Percentiles rank a stretch among this genome's conserved stretches.
Evolutionary conservation across 305 asterid genomes (phyloP).

Genomic region (Rubia peregrina): DNA sequence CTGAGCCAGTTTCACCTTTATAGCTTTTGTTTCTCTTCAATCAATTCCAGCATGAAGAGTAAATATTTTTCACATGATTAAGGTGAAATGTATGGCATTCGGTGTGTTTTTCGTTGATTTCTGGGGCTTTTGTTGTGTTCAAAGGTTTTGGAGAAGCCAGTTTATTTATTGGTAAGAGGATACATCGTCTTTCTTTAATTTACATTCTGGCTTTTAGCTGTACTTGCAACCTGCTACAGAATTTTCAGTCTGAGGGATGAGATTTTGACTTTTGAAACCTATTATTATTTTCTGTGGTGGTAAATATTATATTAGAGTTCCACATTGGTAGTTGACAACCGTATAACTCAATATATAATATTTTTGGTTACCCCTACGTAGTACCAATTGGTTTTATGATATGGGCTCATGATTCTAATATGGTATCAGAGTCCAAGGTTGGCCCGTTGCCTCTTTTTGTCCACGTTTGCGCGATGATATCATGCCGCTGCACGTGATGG

Average conservation of each 20-base stretch:
- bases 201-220: not conserved
- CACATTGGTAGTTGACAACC: no score
- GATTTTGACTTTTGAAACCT: not conserved
- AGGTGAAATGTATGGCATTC: not conserved
- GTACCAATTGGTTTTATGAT: no score
- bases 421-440: no score
- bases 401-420: no score
- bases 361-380: no score
- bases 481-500: no score
- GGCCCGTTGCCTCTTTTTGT: no score
- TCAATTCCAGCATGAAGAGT: not conserved
- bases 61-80: not conserved
- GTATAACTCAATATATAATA: no score
- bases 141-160: not conserved
- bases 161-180: not conserved
- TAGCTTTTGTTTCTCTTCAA: slow-evolving; percentile 1
- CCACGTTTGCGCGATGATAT: no score
- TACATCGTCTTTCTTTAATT: not conserved
- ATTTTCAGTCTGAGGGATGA: not conserved
- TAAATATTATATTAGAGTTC: no score
- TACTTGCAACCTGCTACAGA: not conserved
- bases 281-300: not conserved
- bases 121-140: not conserved
- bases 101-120: not conserved
- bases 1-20: not conserved